Evolutionary conservation across 2,329 filamentous ascomycete species (phyloP), one percentile per base, ranked within the genome.

Genomic region (Exophiala alcalophila): DNA sequence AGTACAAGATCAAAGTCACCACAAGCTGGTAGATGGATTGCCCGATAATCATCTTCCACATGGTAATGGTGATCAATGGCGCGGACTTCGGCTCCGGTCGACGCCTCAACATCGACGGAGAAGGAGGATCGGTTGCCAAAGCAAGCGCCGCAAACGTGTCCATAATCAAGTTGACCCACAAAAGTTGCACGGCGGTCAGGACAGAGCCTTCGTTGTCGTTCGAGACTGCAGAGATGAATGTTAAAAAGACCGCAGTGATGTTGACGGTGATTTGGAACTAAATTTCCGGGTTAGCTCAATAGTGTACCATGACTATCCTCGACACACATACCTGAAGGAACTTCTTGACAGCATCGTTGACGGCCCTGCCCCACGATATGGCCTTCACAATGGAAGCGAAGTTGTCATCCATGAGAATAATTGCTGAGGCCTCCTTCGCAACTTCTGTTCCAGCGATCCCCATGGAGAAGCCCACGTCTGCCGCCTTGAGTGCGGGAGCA

Each of bases 351-450:
- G 83, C 81, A 58, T 87, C 83, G 58, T 86, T 86, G 56, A 87
- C 83, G 23, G 83, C 81, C 18, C 83, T 77, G 36, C 86, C 86
- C 86, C 86, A 91, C 55, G 84, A 83, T 55, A 90, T 72, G 10
- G 86, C 86, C 65, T 87, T 88, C 52, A 91, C 83, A 49, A 90
- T 91, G n/a, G 84, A 89, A 19, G 81, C 76, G 65, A 91, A 91
- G 67, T 90, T 90, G 65, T 91, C 86, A 60, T 90, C 86, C 85
- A 90, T 89, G 10, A 91, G 72, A 56, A 91, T 88, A 49, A 91
- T 91, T 25, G 84, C 83, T 5, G 86, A 90, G 1, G 86, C 86
- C 64, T 91, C 85, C 65, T 90, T 90, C 31, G 86, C 86, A 26
- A 91, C 85, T 62, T 90, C 86, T 0, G 86, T 90, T 49, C 86